Conservation (phyloP, 352 stramenopile species). For the Phytophthora hybrid region DNA sequence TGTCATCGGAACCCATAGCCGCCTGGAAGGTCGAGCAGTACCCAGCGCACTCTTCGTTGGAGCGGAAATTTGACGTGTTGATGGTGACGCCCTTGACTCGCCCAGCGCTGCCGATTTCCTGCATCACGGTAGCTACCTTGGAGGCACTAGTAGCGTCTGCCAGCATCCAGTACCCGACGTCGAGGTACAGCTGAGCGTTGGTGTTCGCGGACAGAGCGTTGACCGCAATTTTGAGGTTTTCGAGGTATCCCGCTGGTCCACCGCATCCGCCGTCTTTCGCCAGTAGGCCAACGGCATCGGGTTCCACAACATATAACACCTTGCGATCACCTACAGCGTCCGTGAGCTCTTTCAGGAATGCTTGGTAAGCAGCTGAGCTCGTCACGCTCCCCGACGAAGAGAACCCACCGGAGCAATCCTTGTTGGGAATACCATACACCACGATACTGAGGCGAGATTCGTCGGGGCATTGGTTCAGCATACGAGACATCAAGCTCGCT, state of each 20-base stretch:
- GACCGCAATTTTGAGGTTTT: slow-evolving; percentile 64
- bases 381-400: slow-evolving; percentile 50
- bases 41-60: slow-evolving; percentile 52
- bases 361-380: slow-evolving; percentile 48
- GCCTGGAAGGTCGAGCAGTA: slow-evolving; percentile 67
- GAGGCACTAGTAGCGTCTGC: slow-evolving; percentile 22
- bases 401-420: slow-evolving; percentile 67
- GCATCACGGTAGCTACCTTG: slow-evolving; percentile 47
- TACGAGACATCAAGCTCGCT: slow-evolving; percentile 30
- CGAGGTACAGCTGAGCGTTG: slow-evolving; percentile 76
- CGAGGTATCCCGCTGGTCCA: slow-evolving; percentile 54
- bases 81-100: slow-evolving; percentile 72
- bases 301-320: slow-evolving; percentile 73
- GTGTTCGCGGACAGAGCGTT: slow-evolving; percentile 54
- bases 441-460: slow-evolving; percentile 62
- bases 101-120: slow-evolving; percentile 43
- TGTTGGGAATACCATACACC: slow-evolving; percentile 79
- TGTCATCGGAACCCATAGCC: slow-evolving; percentile 41
- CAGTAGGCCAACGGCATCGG: slow-evolving; percentile 65
- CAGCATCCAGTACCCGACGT: slow-evolving; percentile 75
- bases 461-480: slow-evolving; percentile 45
- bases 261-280: slow-evolving; percentile 44
- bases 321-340: slow-evolving; percentile 56
- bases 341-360: slow-evolving; percentile 56
- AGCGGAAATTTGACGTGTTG: slow-evolving; percentile 82